Evolutionary conservation across 2,329 filamentous ascomycete genomes (phyloP), one percentile per base, ranked within the genome.

Genomic region (Herpotrichia juniperi): DNA sequence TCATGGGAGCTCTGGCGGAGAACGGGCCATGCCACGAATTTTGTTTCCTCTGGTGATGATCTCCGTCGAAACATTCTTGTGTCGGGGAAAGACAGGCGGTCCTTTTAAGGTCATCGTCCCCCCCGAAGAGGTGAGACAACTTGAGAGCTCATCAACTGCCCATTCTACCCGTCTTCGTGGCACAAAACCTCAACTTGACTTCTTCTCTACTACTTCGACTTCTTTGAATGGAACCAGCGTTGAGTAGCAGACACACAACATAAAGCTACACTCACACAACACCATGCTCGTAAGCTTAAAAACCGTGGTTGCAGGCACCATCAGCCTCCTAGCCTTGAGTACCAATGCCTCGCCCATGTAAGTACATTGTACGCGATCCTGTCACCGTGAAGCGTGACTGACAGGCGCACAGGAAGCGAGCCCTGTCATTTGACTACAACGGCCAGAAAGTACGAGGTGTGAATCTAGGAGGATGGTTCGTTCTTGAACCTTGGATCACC

Each of bases 381-480:
- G 14, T 25, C 7, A 45, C 14, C 4, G 9, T 40, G 9, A 17
- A 19, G 25, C 22, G 37, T 30, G 16, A 35, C 54, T 61, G 17
- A 63, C 47, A 1, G 8, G n/a, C 8, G 7, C 19, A 30, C 32
- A 63, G 68, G 31, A 66, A 68, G 52, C 64, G 69, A 48, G 59
- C 61, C 17, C 66, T 77, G 14, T 69, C 77, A 28, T 86, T 86
- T 59, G 69, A 81, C 61, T 86, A 83, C 68, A 75, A 78, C 50
- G 67, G 67, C 37, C 62, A 80, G 17, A 86, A 84, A 62, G 80
- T 87, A 35, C 81, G 84, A 11, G 86, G 86, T 48, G 85, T 88
- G 25, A 88, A 88, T 64, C 75, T 87, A 4, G 84, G 86, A 47
- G 86, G 86, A 26, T 87, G 84, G 83, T 80, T 87, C 40, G 81